Percentiles rank a stretch among this genome's conserved stretches.
Evolutionary conservation across 1,284 basidiomycete species (phyloP).

Genomic region (Pseudozyma pruni): DNA sequence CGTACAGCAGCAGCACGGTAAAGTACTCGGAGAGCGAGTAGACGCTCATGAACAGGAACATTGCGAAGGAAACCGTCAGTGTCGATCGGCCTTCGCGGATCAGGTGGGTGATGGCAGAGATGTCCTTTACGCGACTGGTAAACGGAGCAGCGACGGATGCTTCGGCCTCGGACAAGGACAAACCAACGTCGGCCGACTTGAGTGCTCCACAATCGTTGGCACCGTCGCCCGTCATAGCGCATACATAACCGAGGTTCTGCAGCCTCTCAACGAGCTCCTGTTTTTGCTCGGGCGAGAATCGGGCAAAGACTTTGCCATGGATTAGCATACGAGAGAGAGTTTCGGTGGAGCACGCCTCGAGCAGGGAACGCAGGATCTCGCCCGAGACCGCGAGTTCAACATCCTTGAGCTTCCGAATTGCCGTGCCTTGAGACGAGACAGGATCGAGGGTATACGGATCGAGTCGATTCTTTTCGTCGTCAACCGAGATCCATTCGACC

Average conservation of each 20-base stretch:
- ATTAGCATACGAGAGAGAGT: constrained; percentile 46
- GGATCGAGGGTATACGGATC: constrained; percentile 49
- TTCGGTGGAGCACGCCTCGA: constrained; percentile 35
- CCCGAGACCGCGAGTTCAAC: constrained; percentile 51
- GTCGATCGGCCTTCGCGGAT: constrained; percentile 48
- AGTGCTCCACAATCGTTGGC: constrained; percentile 56
- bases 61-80: constrained; percentile 30
- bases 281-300: constrained; percentile 55
- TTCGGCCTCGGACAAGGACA: constrained; percentile 50
- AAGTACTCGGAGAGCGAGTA: constrained; percentile 55
- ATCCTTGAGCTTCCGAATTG: constrained; percentile 15
- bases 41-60: constrained; percentile 45
- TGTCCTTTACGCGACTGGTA: constrained; percentile 34
- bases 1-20: constrained; percentile 51
- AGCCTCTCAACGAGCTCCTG: constrained; percentile 51
- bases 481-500: constrained; percentile 50
- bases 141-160: constrained; percentile 53
- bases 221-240: constrained; percentile 49
- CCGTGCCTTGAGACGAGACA: no score
- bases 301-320: constrained; percentile 44
- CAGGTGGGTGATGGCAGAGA: constrained; percentile 30
- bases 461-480: constrained; percentile 18
- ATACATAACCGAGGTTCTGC: constrained; percentile 39
- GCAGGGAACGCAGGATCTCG: constrained; percentile 30
- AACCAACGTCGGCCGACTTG: constrained; percentile 52